phyloP scores from a whole-genome alignment of 1,139 yeast genomes.

The Blastobotrys apis region DNA sequence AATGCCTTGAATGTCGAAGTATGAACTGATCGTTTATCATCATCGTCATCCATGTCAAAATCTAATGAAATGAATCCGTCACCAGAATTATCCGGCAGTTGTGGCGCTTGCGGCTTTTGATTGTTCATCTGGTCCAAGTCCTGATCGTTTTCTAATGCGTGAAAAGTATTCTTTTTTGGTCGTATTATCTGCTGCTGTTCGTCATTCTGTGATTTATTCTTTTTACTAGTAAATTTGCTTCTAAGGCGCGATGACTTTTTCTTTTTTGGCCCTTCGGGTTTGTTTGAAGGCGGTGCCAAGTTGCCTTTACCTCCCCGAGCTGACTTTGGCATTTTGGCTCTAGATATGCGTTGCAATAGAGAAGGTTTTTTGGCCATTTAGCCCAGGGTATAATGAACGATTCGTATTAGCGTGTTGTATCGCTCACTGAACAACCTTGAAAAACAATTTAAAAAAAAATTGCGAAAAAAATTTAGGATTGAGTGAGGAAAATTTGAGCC shows the following conservation, averaged over 20 bases:
- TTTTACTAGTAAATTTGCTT: neutral
- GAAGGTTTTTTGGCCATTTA: neutral
- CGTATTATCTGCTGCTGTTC: neutral
- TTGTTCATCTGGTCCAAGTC: neutral
- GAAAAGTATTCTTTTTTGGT: slow-evolving; percentile 2
- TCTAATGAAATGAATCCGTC: slow-evolving; percentile 34
- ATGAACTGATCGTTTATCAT: slow-evolving; percentile 24
- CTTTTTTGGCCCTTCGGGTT: slow-evolving; percentile 8
- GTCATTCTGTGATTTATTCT: neutral
- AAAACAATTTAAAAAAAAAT: too few species aligned
- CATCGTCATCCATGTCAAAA: slow-evolving; percentile 24
- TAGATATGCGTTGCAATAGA: neutral
- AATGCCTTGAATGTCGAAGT: slow-evolving; percentile 23
- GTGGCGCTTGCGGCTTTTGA: neutral
- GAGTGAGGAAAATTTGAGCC: too few species aligned
- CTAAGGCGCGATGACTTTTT: slow-evolving; percentile 1
- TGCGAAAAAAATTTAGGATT: too few species aligned
- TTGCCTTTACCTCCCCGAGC: slow-evolving; percentile 5
- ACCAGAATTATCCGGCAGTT: slow-evolving; percentile 35
- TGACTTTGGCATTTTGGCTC: neutral
- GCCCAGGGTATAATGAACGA: too few species aligned
- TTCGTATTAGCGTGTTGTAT: too few species aligned
- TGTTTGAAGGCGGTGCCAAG: slow-evolving; percentile 10
- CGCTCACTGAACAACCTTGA: too few species aligned
- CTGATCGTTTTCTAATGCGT: slow-evolving; percentile 1